Evolutionary conservation across 1,284 basidiomycete genomes (phyloP).

Genomic region (Tremellales sp.): DNA sequence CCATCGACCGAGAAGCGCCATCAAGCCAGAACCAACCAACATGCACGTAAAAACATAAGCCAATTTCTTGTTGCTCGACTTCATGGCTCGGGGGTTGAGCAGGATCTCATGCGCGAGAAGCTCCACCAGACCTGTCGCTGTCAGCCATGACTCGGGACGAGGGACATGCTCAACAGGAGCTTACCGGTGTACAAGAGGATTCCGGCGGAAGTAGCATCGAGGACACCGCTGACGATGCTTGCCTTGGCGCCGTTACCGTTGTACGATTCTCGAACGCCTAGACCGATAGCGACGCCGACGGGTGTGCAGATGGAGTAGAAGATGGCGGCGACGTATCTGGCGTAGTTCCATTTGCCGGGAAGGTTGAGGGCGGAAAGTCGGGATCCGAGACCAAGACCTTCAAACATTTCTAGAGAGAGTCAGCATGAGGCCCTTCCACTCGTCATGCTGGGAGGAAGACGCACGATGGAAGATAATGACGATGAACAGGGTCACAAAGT

Average conservation of each 20-base stretch:
- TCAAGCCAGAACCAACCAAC: conserved; percentile 69
- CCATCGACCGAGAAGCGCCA: conserved; percentile 82
- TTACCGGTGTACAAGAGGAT: conserved; percentile 80
- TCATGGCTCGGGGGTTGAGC: conserved; percentile 78
- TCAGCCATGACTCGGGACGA: background rate
- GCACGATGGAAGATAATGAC: conserved; percentile 87
- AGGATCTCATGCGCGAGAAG: conserved; percentile 89
- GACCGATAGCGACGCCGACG: conserved; percentile 64
- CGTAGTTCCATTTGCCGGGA: conserved; percentile 57
- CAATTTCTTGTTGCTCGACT: conserved; percentile 60
- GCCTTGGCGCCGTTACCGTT: conserved; percentile 72
- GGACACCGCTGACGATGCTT: conserved; percentile 72
- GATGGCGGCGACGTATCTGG: conserved; percentile 63
- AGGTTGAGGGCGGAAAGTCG: conserved; percentile 71
- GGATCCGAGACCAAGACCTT: conserved; percentile 84
- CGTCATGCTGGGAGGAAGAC: conserved; percentile 21
- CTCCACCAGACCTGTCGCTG: conserved; percentile 64
- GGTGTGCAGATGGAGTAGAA: conserved; percentile 66
- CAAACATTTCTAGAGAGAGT: conserved; percentile 70
- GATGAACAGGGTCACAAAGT: conserved; percentile 80
- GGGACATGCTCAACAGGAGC: conserved; percentile 1
- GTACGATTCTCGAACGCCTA: conserved; percentile 76
- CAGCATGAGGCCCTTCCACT: background rate
- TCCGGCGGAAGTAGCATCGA: conserved; percentile 81
- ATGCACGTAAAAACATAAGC: conserved; percentile 69